Evolutionary conservation across 2,329 filamentous ascomycete species (phyloP), one percentile per base, ranked within the genome.

Genomic region (Cadophora malorum): DNA sequence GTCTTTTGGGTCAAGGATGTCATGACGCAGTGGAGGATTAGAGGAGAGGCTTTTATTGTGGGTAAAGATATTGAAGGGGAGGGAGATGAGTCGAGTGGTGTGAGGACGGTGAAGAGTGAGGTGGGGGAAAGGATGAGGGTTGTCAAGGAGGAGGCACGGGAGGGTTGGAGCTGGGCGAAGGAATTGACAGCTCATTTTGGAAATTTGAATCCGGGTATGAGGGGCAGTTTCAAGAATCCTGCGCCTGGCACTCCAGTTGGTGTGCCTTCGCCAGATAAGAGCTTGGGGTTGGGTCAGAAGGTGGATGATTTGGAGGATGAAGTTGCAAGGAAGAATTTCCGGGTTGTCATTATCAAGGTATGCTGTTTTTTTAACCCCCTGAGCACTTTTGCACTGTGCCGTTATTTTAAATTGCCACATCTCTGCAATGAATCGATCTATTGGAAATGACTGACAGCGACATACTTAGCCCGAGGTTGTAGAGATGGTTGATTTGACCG

Each of bases 111-210:
- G 56, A 88, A 88, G 79, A 84, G 83, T 62, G 84, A 87, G 74
- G 77, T 96, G 23, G 81, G 81, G 63, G 80, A 80, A 68, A 81
- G 90, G 72, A 94, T 94, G 91, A 83, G 89, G 69, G 78, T 84
- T 63, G 80, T 84, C 9, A 73, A 75, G 5, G 73, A 74, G 31
- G 74, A 77, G 7, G 76, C 76, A 14, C 74, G 74, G 64, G 72
- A 74, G 16, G 55, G 41, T 21, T 77, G 94, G 93, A 91, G 86
- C 73, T 97, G 93, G 90, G 81, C 82, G 58, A 90, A 83, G 70
- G 94, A 97, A 80, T 79, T 97, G 47, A 94, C 92, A 62, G 92
- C 88, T 60, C 92, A 96, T 78, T 98, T 97, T 85, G 95, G 93
- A 23, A 97, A 97, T 79, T 80, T 96, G 74, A 90, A 87, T 72